Evolutionary conservation across 805 yeast species (phyloP), one percentile per base, ranked within the genome.

Genomic region (Scheffersomyces stipitis): DNA sequence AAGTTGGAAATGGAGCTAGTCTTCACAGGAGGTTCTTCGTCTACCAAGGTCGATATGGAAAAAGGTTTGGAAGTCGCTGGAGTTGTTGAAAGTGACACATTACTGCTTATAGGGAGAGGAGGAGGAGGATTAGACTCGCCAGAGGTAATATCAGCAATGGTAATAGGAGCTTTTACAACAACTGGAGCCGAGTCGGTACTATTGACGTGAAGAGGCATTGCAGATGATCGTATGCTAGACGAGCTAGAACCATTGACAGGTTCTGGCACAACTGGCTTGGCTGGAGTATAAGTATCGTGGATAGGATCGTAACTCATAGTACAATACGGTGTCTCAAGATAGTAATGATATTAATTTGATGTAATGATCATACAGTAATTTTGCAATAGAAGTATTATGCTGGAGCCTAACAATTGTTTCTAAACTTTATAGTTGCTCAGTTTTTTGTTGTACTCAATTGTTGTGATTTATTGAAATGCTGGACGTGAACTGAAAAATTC

Each of bases 231-330:
- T n/a, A n/a, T n/a, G n/a, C n/a, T n/a, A 13, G 14, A 18, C n/a
- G 12, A 4, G 18, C 22, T 14, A 4, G n/a, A 14, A 8, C 8
- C 28, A 20, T 13, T 15, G 20, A 20, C 27, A 5, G 29, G 5
- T 9, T n/a, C 17, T 15, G 16, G 17, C 5, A n/a, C 17, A 15
- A 15, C 30, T 17, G 16, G 10, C 27, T 16, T 33, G 18, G 30
- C 39, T 3, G 38, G 31, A 13, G 48, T 43, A 39, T 49, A 60
- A 3, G 62, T 66, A 41, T 67, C 73, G 45, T 67, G 71, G 18
- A 67, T 64, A 10, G 73, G 73, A 42, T 67, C 71, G 64, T 67
- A 67, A 46, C 60, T 66, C 73, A 67, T 67, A 10, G 24, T n/a
- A n/a, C n/a, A n/a, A n/a, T n/a, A n/a, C n/a, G n/a, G n/a, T n/a